Conservation (phyloP, 179 eudicot species). For the Amaranthus tricolor region DNA sequence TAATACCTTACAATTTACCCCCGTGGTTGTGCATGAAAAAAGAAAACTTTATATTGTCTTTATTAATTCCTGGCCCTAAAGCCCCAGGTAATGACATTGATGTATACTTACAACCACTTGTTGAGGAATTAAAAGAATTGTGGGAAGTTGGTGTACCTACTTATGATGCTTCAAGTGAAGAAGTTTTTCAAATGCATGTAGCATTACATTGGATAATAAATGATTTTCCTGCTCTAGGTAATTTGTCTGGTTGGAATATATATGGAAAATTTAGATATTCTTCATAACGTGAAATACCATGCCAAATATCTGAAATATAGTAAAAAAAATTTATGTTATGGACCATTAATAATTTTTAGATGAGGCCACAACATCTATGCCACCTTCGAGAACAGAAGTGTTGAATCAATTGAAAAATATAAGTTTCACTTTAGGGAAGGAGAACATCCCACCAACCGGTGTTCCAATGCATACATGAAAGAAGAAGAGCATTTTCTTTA, state of each 20-base stretch:
- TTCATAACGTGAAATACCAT: background rate
- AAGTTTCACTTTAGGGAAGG: background rate
- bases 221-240: slow-evolving; percentile 9
- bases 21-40: slow-evolving; percentile 14
- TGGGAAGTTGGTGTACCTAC: slow-evolving; percentile 8
- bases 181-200: background rate
- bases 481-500: background rate
- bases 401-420: background rate
- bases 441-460: background rate
- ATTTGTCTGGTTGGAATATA: slow-evolving; percentile 7
- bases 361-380: background rate
- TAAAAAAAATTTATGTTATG: background rate
- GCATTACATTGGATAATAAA: slow-evolving; percentile 10
- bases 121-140: slow-evolving; percentile 1
- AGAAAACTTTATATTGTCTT: background rate
- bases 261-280: background rate
- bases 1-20: slow-evolving; percentile 8
- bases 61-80: background rate
- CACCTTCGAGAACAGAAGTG: background rate
- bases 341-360: background rate
- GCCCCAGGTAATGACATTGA: background rate
- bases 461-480: background rate
- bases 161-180: slow-evolving; percentile 7
- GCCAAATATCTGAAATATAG: background rate
- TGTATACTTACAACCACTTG: slow-evolving; percentile 1